Base-by-base conservation (phyloP, 2,329 filamentous ascomycete species). In the Colletotrichum salicis region DNA sequence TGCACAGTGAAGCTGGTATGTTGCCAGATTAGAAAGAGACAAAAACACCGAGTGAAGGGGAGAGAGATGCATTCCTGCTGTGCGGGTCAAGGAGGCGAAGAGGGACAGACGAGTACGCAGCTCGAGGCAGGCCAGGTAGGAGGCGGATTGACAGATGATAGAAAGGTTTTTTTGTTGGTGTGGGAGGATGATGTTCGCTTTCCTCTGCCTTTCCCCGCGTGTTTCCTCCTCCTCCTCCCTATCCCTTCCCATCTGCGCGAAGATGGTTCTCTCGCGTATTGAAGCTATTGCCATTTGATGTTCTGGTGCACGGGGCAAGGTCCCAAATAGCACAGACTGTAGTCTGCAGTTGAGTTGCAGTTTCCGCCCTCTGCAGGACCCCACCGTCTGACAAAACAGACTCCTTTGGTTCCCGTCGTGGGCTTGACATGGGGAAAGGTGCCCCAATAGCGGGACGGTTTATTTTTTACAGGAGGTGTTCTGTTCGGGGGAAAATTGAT, bases 1-100 rank as follows among this genome's bases (percentile, higher is more conserved):
- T 51, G 27, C 22, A 55, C 10, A 27, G 2, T 11, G 6, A 41
- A 41, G 35, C 19, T 69, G 69, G 69, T 29, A 72, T 70, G 67
- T 35, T 33, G 56, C n/a, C 52, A 66, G 35, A 71, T 72, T 66
- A 66, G 56, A 45, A 72, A 66, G 61, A 67, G 56, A 71, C 67
- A 72, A 22, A 48, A 61, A 29, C 64, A 68, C 48, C 54, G 35
- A 55, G 41, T 29, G 58, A 69, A 37, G 69, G 65, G 52, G 52
- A 55, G 55, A 69, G 35, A 56, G 12, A 27, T 22, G 69, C 69
- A 71, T 71, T 71, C 69, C 69, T 71, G 61, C 41, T 35, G 54
- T 56, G 48, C 59, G 69, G 65, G 69, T 45, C 61, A 64, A 64
- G 61, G 61, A 64, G 61, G 61, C 61, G 48, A 64, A 8, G 61